These are phyloP conservation scores for Raffaelea arxii DNA, from an alignment of 2,329 filamentous ascomycete genomes.

Conservation along the genomic window DNA sequence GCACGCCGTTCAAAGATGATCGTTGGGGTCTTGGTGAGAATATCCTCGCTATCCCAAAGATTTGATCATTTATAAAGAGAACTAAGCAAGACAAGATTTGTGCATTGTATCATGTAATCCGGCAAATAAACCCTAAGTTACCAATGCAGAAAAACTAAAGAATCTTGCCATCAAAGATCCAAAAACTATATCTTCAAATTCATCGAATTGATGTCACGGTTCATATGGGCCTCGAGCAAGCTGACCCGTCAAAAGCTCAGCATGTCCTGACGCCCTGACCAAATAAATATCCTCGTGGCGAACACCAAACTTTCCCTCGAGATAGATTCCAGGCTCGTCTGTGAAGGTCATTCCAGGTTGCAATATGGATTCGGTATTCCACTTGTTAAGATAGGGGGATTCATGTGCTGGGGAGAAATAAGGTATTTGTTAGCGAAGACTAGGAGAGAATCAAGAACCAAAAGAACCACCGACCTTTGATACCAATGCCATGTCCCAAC, in stretches of 20 bases:
- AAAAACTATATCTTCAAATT: too few relatives aligned
- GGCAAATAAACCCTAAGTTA: too few relatives aligned
- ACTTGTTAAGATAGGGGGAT: slow-evolving; percentile 55
- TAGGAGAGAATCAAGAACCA: neutral
- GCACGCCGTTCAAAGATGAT: too few relatives aligned
- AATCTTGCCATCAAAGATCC: too few relatives aligned
- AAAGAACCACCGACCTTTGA: slow-evolving; percentile 33
- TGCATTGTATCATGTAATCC: too few relatives aligned
- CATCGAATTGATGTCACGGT: too few relatives aligned
- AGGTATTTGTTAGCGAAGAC: too few relatives aligned
- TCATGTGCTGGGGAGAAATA: slow-evolving; percentile 37
- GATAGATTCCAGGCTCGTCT: slow-evolving; percentile 53
- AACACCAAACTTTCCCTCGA: slow-evolving; percentile 50
- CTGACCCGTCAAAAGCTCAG: slow-evolving; percentile 38
- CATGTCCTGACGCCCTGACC: slow-evolving; percentile 40
- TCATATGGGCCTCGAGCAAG: slow-evolving; percentile 5
- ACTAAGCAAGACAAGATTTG: too few relatives aligned
- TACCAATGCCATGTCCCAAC: slow-evolving; percentile 54
- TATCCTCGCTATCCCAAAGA: too few relatives aligned
- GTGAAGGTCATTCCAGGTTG: slow-evolving; percentile 53
- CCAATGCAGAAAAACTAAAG: too few relatives aligned
- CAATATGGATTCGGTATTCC: slow-evolving; percentile 37
- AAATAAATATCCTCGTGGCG: slow-evolving; percentile 54
- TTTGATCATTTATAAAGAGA: too few relatives aligned
- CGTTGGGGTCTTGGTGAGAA: too few relatives aligned